Evolutionary conservation across 306 rosid species (phyloP), one percentile per base, ranked within the genome.

Genomic region (Ammopiptanthus mongolicus): DNA sequence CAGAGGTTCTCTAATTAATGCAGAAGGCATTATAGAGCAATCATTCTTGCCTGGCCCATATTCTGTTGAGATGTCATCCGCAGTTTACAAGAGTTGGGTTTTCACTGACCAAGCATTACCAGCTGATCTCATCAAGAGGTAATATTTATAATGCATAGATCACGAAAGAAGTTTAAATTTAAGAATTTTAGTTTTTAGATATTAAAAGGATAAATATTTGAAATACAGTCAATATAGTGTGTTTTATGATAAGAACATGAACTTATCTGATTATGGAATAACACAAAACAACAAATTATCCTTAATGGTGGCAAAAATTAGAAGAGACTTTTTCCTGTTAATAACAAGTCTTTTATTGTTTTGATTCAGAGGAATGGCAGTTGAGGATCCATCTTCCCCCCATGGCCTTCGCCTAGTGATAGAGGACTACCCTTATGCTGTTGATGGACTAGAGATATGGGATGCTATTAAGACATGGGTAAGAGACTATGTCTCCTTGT

Each of bases 381-480:
- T 78, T 5, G 75, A 80, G 82, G 91, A 90, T 79, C 67, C 78
- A 21, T 69, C 62, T 11, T 15, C 74, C 12, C 88, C 85, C 6
- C 61, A 84, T 4, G 96, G 96, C 21, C 85, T 90, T 70, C 78
- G 85, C 52, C 84, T 90, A 0, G 71, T 77, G 73, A 62, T 88
- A 15, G 80, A 88, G 22, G 93, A 90, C 76, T 88, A 88, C 67
- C 90, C 89, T 3, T 88, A 66, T 67, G 89, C 86, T 5, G 87
- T 80, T 11, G 89, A 88, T 60, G 90, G 89, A 10, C 74, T 88
- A 15, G 82, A 84, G 63, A 88, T 88, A 44, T 88, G 93, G 92
- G 80, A 46, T 34, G 88, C 92, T 0, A 90, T 88, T 6, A 71
- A 84, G 42, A 76, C 82, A 6, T 88, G 88, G 90, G 90, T 88